phyloP scores from a whole-genome alignment of 768 basidiomycete genomes.

The Leccinum ochraceum region DNA sequence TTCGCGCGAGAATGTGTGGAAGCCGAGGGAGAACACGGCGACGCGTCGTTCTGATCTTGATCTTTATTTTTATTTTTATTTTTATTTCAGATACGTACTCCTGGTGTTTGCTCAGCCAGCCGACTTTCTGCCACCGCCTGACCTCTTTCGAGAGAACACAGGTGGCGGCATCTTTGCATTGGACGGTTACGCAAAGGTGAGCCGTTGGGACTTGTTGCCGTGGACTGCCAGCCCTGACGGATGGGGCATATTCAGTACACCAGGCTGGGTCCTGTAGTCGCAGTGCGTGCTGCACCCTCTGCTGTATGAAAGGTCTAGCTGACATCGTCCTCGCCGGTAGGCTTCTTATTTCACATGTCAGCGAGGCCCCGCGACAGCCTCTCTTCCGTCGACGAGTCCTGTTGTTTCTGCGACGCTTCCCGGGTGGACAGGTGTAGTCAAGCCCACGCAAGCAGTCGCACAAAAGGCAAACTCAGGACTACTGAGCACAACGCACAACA shows the following conservation, averaged over 20 bases:
- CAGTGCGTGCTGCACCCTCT: slow-evolving; percentile 41
- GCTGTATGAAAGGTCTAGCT: not conserved
- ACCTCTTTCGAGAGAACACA: slow-evolving; percentile 49
- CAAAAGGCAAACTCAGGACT: slow-evolving; percentile 27
- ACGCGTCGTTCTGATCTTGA: not conserved
- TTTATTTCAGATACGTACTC: slow-evolving; percentile 58
- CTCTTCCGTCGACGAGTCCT: slow-evolving; percentile 59
- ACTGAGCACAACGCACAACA: slow-evolving; percentile 18
- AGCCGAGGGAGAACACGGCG: not conserved
- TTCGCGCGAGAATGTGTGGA: not conserved
- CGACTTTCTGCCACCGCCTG: slow-evolving; percentile 59
- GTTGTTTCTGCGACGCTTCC: slow-evolving; percentile 64
- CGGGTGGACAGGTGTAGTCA: slow-evolving; percentile 21
- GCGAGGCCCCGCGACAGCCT: slow-evolving; percentile 57
- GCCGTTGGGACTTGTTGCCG: slow-evolving; percentile 11
- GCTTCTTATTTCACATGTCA: slow-evolving; percentile 75
- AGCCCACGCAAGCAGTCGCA: slow-evolving; percentile 14
- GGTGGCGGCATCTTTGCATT: slow-evolving; percentile 60
- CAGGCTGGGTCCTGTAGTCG: slow-evolving; percentile 59
- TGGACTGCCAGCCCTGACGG: not conserved
- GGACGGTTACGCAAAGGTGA: slow-evolving; percentile 55
- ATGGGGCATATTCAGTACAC: slow-evolving; percentile 38
- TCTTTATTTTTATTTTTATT: too few species aligned
- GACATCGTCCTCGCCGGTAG: slow-evolving; percentile 33
- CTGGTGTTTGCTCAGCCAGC: slow-evolving; percentile 64